A percentile compares a stretch with the other conserved stretches of the same genome.
phyloP scores from a whole-genome alignment of 306 rosid species.

The Prinsepia uniflora region DNA sequence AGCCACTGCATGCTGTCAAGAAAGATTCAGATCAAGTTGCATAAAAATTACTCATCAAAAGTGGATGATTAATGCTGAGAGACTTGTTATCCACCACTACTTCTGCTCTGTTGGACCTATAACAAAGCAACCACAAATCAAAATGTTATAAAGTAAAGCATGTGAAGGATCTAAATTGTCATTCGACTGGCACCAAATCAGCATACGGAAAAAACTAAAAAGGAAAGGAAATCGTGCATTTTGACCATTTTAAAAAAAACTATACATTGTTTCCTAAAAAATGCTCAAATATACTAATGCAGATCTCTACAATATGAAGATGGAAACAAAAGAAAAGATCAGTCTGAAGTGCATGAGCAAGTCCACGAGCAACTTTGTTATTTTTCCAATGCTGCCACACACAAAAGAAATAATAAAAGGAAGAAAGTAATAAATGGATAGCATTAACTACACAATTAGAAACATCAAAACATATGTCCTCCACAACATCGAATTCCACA shows the following conservation, averaged over 20 bases:
- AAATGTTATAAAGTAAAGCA: slow-evolving; percentile 15
- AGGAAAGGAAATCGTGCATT: neutral
- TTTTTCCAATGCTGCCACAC: no score
- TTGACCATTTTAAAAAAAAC: neutral
- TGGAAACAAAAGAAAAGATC: slow-evolving; percentile 1
- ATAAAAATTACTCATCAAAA: slow-evolving; percentile 47
- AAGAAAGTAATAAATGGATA: no score
- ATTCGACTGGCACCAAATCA: neutral
- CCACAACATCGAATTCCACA: no score
- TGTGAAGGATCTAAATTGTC: neutral
- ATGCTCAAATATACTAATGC: neutral
- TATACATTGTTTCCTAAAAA: neutral
- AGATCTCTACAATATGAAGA: neutral
- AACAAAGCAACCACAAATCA: slow-evolving; percentile 8
- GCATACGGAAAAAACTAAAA: neutral
- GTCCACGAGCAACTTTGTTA: no score
- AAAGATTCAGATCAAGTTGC: neutral
- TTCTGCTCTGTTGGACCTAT: slow-evolving; percentile 82
- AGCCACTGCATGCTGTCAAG: slow-evolving; percentile 9
- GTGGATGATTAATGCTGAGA: slow-evolving; percentile 71
- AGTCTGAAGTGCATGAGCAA: no score
- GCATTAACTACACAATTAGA: no score
- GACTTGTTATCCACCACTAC: slow-evolving; percentile 83
- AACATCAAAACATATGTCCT: no score
- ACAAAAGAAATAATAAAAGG: no score